A percentile compares a stretch with the other conserved stretches of the same genome.
phyloP scores from a whole-genome alignment of 805 yeast species.

The Candida boidinii region DNA sequence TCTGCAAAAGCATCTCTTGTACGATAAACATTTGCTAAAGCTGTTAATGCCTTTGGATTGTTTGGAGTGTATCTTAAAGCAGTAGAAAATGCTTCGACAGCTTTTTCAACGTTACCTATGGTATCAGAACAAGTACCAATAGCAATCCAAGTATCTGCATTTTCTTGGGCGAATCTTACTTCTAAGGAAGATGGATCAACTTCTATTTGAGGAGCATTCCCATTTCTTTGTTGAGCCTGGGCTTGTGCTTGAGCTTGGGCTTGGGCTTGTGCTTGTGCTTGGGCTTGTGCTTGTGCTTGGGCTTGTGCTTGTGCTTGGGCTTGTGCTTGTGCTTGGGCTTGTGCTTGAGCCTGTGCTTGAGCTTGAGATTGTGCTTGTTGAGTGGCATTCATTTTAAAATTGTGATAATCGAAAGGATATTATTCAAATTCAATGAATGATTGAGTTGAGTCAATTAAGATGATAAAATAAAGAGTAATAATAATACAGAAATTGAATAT shows the following conservation, averaged over 20 bases:
- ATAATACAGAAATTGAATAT: too few relatives aligned
- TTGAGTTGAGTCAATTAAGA: too few relatives aligned
- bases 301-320: slow-evolving; percentile 3
- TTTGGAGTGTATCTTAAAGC: slow-evolving; percentile 83
- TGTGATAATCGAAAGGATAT: too few relatives aligned
- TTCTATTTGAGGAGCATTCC: slow-evolving; percentile 4
- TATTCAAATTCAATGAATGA: too few relatives aligned
- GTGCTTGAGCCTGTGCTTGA: not conserved
- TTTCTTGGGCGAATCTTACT: slow-evolving; percentile 35
- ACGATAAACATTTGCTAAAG: slow-evolving; percentile 82
- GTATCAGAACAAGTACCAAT: slow-evolving; percentile 86
- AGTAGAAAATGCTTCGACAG: slow-evolving; percentile 79
- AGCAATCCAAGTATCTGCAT: slow-evolving; percentile 82
- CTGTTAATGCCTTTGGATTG: slow-evolving; percentile 76
- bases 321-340: slow-evolving; percentile 1
- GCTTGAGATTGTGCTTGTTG: not conserved
- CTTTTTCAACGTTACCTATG: slow-evolving; percentile 81
- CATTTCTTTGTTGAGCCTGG: not conserved
- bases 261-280: slow-evolving; percentile 1
- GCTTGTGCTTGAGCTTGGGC: slow-evolving; percentile 4
- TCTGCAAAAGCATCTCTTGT: slow-evolving; percentile 84
- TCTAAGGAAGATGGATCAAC: slow-evolving; percentile 16
- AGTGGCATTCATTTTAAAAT: too few relatives aligned
- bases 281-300: slow-evolving; percentile 3
- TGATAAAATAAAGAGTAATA: too few relatives aligned